Evolutionary conservation across 306 rosid genomes (phyloP).

Genomic region (Medicago arabica): DNA sequence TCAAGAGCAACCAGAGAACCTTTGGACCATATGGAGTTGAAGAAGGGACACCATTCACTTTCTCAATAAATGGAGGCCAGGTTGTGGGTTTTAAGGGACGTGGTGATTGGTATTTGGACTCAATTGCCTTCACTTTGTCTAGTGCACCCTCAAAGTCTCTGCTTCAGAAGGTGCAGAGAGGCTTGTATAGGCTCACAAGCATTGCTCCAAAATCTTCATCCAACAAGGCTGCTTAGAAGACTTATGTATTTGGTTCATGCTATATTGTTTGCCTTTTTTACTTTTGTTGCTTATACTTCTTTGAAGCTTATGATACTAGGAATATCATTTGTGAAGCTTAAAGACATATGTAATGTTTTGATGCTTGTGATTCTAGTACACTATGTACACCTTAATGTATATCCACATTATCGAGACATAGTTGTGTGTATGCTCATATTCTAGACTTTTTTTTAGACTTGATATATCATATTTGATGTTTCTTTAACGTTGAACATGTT

Average conservation of each 20-base stretch:
- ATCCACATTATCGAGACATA: neutral
- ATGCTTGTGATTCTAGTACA: neutral
- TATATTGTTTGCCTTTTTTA: neutral
- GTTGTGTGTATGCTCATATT: neutral
- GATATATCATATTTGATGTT: neutral
- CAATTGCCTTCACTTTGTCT: constrained; percentile 52
- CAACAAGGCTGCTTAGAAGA: constrained; percentile 24
- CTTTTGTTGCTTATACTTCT: neutral
- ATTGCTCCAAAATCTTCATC: constrained; percentile 44
- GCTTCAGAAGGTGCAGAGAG: constrained; percentile 49
- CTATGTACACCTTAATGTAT: neutral
- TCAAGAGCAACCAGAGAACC: constrained; percentile 59
- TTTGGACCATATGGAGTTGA: constrained; percentile 67
- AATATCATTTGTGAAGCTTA: neutral
- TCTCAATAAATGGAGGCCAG: constrained; percentile 56
- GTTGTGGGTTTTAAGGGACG: constrained; percentile 69
- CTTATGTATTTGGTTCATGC: neutral
- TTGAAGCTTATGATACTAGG: neutral
- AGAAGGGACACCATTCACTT: constrained; percentile 71
- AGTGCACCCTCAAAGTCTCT: constrained; percentile 42
- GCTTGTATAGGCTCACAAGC: constrained; percentile 48
- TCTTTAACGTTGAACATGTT: no score
- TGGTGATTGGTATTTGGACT: constrained; percentile 59
- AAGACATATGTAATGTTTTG: neutral
- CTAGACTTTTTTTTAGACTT: neutral